Percentiles rank a stretch among this genome's conserved stretches.
Evolutionary conservation across 2,329 filamentous ascomycete species (phyloP).

Genomic region (Chaetomiaceae sp.): DNA sequence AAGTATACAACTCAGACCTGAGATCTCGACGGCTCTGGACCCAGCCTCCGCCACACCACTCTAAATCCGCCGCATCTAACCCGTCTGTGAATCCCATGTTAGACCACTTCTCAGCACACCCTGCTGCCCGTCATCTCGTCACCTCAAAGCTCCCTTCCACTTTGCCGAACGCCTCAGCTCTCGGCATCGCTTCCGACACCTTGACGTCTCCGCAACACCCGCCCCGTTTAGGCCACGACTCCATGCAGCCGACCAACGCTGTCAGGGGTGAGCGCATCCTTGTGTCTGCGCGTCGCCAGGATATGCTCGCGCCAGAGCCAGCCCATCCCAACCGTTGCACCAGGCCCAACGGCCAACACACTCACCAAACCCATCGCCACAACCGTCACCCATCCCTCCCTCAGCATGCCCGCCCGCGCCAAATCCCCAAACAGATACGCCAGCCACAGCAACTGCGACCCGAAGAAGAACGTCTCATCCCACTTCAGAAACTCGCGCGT

Average conservation of each 20-base stretch:
- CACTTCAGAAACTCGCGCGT: constrained; percentile 12
- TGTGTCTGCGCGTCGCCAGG: constrained; percentile 16
- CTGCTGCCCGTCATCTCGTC: no score
- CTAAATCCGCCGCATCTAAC: no score
- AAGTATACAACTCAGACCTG: no score
- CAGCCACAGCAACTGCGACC: constrained; percentile 16
- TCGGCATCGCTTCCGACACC: no score
- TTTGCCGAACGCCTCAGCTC: no score
- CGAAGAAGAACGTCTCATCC: constrained; percentile 14
- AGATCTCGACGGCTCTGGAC: no score
- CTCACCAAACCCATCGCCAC: constrained; percentile 4
- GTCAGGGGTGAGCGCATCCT: constrained; percentile 16
- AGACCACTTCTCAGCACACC: no score
- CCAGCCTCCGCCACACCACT: no score
- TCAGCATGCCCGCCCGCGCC: constrained; percentile 15
- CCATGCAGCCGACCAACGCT: constrained; percentile 13
- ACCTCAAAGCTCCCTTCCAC: no score
- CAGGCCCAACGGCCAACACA: constrained; percentile 14
- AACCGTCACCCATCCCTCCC: constrained; percentile 15
- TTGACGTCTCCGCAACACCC: no score
- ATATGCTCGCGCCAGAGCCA: constrained; percentile 21
- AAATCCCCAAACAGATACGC: constrained; percentile 20
- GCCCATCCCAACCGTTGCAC: constrained; percentile 15
- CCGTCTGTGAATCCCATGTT: no score
- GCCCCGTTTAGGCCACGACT: no score